phyloP scores from a whole-genome alignment of 148 eudicot species.

The Camellia lanceoleosa region DNA sequence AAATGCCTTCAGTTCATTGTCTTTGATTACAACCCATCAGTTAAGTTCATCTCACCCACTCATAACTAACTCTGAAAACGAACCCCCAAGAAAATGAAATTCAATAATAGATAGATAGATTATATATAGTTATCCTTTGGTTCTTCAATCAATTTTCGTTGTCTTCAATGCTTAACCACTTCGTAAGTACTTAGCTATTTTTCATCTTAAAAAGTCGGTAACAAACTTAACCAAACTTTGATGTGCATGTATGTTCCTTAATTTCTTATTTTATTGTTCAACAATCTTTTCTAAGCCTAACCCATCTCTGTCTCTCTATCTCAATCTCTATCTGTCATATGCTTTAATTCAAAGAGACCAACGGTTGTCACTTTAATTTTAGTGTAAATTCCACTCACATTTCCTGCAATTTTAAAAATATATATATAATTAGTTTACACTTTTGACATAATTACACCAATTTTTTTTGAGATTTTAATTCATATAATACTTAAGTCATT shows the following conservation, averaged over 20 bases:
- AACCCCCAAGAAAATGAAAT: not conserved
- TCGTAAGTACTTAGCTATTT: not conserved
- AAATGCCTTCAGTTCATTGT: not conserved
- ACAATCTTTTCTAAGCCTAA: not conserved
- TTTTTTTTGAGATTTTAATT: no score
- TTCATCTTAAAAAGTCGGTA: not conserved
- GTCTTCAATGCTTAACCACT: not conserved
- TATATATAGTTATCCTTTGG: not conserved
- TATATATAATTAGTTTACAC: no score
- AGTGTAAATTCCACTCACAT: no score
- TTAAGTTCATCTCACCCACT: not conserved
- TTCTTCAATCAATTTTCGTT: constrained; percentile 4
- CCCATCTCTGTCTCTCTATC: not conserved
- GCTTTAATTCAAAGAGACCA: constrained; percentile 3
- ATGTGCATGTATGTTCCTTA: no score
- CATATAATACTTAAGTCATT: no score
- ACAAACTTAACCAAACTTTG: constrained; percentile 9
- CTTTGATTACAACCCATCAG: not conserved
- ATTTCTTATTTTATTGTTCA: not conserved
- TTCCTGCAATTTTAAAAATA: no score
- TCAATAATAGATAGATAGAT: not conserved
- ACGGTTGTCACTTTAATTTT: not conserved
- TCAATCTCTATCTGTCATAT: not conserved
- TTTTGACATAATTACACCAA: no score
- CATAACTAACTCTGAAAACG: constrained; percentile 18